Evolutionary conservation across 805 yeast species (phyloP).

Genomic region (Candida glaebosa): DNA sequence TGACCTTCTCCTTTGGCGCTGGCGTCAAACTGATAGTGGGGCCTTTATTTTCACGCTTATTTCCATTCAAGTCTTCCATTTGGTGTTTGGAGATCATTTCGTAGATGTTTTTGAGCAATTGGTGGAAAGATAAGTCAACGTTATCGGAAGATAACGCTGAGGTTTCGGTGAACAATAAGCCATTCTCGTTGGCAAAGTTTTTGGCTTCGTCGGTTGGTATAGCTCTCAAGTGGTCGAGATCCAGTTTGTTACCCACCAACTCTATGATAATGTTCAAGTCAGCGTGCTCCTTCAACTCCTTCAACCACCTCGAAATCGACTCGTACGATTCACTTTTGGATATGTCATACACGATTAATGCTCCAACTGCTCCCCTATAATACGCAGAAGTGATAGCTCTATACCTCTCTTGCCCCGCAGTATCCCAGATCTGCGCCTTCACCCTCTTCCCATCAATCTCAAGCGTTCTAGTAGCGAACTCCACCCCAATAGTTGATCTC

Average conservation of each 20-base stretch:
- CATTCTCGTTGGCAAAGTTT: conserved; percentile 90
- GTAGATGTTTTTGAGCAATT: conserved; percentile 86
- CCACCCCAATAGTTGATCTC: conserved; percentile 95
- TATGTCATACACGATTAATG: conserved; percentile 91
- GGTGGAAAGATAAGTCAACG: conserved; percentile 92
- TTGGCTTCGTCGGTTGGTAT: conserved; percentile 98
- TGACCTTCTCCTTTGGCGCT: conserved; percentile 73
- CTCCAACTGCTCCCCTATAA: conserved; percentile 98
- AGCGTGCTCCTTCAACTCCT: conserved; percentile 88
- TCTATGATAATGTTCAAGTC: conserved; percentile 94
- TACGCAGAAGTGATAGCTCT: conserved; percentile 97
- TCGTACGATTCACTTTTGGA: conserved; percentile 86
- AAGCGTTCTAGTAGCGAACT: conserved; percentile 94
- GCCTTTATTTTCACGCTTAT: conserved; percentile 75
- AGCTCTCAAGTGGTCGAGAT: conserved; percentile 87
- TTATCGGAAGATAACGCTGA: conserved; percentile 92
- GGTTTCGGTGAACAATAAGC: conserved; percentile 90
- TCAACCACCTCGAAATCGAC: conserved; percentile 82
- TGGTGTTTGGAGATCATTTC: conserved; percentile 94
- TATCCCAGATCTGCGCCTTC: conserved; percentile 96
- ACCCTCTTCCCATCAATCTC: conserved; percentile 81
- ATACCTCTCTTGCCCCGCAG: conserved; percentile 98
- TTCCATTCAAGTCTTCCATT: conserved; percentile 73
- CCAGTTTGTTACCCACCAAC: conserved; percentile 88
- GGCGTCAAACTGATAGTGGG: conserved; percentile 92